Percentiles rank a stretch among this genome's conserved stretches.
Evolutionary conservation across 352 stramenopile species (phyloP).

Genomic region (Phytophthora pinifolia): DNA sequence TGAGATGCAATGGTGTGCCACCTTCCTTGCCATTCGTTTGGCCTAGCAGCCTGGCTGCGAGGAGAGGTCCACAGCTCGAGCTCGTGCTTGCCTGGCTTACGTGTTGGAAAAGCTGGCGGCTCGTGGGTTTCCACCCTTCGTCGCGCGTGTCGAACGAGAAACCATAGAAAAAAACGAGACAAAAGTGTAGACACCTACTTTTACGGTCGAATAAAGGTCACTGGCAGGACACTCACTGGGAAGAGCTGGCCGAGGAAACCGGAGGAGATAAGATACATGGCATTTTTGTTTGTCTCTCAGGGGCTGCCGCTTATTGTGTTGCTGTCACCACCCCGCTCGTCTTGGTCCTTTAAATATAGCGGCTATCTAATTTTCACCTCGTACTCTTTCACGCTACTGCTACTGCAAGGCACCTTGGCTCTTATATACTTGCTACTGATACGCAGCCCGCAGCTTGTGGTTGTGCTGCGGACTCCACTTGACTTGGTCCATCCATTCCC

Average conservation of each 20-base stretch:
- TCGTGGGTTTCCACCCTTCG: too few relatives aligned
- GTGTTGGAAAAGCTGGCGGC: too few relatives aligned
- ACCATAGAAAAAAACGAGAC: constrained; percentile 14
- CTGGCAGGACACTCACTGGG: too few relatives aligned
- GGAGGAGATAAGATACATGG: constrained; percentile 30
- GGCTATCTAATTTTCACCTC: constrained; percentile 43
- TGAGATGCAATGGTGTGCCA: not conserved
- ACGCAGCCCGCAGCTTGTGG: constrained; percentile 9
- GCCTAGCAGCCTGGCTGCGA: not conserved
- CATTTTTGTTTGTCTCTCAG: constrained; percentile 29
- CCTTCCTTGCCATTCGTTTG: not conserved
- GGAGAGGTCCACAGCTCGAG: too few relatives aligned
- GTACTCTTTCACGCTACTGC: constrained; percentile 37
- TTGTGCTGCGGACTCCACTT: too few relatives aligned
- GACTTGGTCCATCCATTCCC: constrained; percentile 35
- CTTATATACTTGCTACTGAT: constrained; percentile 46
- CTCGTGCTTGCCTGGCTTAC: too few relatives aligned
- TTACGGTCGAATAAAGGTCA: too few relatives aligned
- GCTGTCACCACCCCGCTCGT: constrained; percentile 12
- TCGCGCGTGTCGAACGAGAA: constrained; percentile 9
- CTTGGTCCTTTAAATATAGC: constrained; percentile 38
- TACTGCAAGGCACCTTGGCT: constrained; percentile 39
- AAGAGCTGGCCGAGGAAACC: too few relatives aligned
- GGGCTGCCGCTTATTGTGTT: constrained; percentile 8
- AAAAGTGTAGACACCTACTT: constrained; percentile 16